phyloP scores from a whole-genome alignment of 768 basidiomycete genomes.

The Mycena vulgaris region DNA sequence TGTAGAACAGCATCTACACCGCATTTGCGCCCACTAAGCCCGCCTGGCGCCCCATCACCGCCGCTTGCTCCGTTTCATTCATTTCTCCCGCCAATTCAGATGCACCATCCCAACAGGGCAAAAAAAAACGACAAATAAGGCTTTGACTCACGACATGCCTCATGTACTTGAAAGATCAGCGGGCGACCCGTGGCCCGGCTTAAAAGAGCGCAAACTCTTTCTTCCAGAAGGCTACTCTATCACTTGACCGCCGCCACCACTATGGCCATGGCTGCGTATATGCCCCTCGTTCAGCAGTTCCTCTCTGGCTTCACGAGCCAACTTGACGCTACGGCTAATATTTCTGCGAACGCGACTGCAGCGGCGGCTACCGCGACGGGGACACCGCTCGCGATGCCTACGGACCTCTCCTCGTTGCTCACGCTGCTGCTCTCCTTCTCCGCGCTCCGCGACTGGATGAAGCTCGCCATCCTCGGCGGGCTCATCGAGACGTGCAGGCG shows the following conservation, averaged over 20 bases:
- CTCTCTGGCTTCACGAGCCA: slow-evolving; percentile 17
- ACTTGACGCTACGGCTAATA: slow-evolving; percentile 3
- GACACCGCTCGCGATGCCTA: slow-evolving; percentile 25
- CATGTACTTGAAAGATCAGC: too few species aligned
- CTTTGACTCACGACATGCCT: too few species aligned
- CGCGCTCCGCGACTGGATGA: slow-evolving; percentile 66
- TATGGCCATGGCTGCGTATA: slow-evolving; percentile 19
- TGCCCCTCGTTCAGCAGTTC: slow-evolving; percentile 34
- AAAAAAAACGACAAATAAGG: too few species aligned
- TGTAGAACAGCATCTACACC: too few species aligned
- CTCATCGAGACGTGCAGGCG: slow-evolving; percentile 66
- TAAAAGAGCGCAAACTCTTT: slow-evolving; percentile 25
- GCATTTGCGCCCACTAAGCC: too few species aligned
- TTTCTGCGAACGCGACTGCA: slow-evolving; percentile 17
- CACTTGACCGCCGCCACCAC: slow-evolving; percentile 33
- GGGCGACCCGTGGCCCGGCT: neutral
- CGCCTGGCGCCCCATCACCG: too few species aligned
- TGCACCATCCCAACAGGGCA: too few species aligned
- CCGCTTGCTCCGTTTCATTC: too few species aligned
- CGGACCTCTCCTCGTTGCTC: slow-evolving; percentile 35
- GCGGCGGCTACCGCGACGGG: slow-evolving; percentile 26
- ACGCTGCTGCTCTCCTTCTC: slow-evolving; percentile 53
- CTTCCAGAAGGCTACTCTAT: slow-evolving; percentile 16
- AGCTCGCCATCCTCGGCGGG: slow-evolving; percentile 67
- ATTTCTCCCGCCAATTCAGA: too few species aligned